A percentile compares a stretch with the other conserved stretches of the same genome.
These are phyloP conservation scores for Crucibulum laeve DNA, from an alignment of 768 basidiomycete species.

Conservation along the genomic window DNA sequence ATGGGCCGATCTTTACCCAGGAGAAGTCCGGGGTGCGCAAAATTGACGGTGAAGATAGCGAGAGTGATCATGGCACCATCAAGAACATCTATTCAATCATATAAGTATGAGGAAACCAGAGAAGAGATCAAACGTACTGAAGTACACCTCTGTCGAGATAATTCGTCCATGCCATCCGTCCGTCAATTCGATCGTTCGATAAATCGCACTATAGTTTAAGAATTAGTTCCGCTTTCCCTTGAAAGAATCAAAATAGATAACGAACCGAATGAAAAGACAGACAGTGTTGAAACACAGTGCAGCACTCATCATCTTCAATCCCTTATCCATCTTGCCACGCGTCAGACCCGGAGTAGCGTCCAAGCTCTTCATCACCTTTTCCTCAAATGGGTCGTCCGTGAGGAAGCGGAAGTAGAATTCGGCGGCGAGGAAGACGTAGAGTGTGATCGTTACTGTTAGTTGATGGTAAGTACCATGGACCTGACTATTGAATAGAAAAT, in stretches of 20 bases:
- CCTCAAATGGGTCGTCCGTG: neutral
- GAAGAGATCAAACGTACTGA: conserved; percentile 17
- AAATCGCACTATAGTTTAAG: conserved; percentile 22
- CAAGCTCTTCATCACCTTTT: conserved; percentile 19
- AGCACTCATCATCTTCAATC: conserved; percentile 24
- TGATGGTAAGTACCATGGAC: neutral
- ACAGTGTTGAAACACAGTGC: conserved; percentile 33
- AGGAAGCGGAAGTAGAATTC: conserved; percentile 41
- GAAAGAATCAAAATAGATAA: neutral
- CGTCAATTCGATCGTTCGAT: conserved; percentile 47
- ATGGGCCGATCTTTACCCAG: conserved; percentile 1
- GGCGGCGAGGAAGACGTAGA: conserved; percentile 33
- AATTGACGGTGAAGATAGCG: conserved; percentile 22
- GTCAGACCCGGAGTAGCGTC: conserved; percentile 8
- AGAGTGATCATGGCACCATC: conserved; percentile 32
- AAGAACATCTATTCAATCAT: conserved; percentile 32
- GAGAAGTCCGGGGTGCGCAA: conserved; percentile 20
- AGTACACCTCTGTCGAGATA: conserved; percentile 40
- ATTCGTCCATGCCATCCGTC: conserved; percentile 50
- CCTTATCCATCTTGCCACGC: conserved; percentile 6
- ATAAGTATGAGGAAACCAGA: neutral
- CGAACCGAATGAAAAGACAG: conserved; percentile 44
- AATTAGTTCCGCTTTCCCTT: neutral
- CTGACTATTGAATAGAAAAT: neutral
- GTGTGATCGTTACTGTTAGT: conserved; percentile 32